Evolutionary conservation across 352 stramenopile genomes (phyloP), one percentile per base, ranked within the genome.

Genomic region (Elongisporangium senticosum): DNA sequence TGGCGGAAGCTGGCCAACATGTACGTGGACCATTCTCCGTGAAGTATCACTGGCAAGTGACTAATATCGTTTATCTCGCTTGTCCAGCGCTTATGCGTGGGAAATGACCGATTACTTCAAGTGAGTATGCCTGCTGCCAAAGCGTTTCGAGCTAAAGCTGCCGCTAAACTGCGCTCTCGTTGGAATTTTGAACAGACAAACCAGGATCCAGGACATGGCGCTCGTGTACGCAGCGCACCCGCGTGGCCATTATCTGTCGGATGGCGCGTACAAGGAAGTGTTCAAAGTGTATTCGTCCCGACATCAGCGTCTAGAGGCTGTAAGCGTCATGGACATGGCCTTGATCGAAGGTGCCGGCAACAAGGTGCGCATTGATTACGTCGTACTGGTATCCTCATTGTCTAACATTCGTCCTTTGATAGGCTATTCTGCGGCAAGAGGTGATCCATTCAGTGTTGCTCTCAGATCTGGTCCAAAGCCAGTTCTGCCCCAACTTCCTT

Each of bases 401-500:
- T 47, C 2, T 52, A 15, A 15, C 3, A 21, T 48, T 56, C 28
- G 54, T 56, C 13, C 43, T 60, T 19, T 39, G 53, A 7, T 58
- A 94, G 83, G 71, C 81, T 58, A 76, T 98, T 23, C 76, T 98
- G 43, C 82, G 82, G 7, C 86, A 96, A 69, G 96, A 99, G 69
- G 81, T 99, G n/a, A 90, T 90, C 5, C 90, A 98, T 49, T 98
- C 94, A 2, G 63, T 96, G 14, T 64, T 98, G 64, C 69, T 98
- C 2, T 98, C 92, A 0, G 82, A 96, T 39, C 67, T 98, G 17
- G 77, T 93, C 0, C 78, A 87, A 40, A 71, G 79, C 14, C 81
- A 85, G 8, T 82, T 97, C 40, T 98, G 92, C 58, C 96, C 95
- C 8, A 98, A 98, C 63, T 98, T 98, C 63, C 79, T 98, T 6